These are phyloP conservation scores for Candida morakotiae DNA, from an alignment of 805 yeast genomes.

Conservation along the genomic window DNA sequence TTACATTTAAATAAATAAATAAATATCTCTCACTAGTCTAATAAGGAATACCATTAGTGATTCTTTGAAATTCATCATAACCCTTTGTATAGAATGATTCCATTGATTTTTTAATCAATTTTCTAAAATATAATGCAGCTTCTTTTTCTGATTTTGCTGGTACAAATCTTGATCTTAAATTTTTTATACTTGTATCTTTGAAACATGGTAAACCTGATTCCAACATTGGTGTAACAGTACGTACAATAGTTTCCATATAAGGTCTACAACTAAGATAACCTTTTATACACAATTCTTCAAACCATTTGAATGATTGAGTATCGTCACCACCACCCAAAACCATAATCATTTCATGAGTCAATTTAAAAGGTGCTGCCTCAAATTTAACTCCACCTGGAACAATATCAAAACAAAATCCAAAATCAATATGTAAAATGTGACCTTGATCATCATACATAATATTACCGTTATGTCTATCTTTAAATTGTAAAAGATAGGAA, in stretches of 20 bases:
- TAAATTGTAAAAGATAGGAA: slow-evolving; percentile 85
- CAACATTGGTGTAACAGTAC: slow-evolving; percentile 87
- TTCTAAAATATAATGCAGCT: slow-evolving; percentile 74
- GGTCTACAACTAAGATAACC: slow-evolving; percentile 88
- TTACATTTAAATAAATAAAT: too few relatives aligned
- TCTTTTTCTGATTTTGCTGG: slow-evolving; percentile 78
- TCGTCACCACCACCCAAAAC: slow-evolving; percentile 89
- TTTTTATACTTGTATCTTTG: slow-evolving; percentile 81
- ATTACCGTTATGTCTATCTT: slow-evolving; percentile 98
- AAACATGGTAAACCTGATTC: slow-evolving; percentile 96
- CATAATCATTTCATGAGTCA: slow-evolving; percentile 92
- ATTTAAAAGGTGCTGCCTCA: slow-evolving; percentile 96
- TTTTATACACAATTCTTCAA: slow-evolving; percentile 91
- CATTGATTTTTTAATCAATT: slow-evolving; percentile 71
- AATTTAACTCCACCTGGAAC: slow-evolving; percentile 98
- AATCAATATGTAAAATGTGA: slow-evolving; percentile 92
- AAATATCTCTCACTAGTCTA: too few relatives aligned
- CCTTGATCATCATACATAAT: slow-evolving; percentile 95
- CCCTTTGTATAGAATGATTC: slow-evolving; percentile 91
- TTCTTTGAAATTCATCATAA: slow-evolving; percentile 93
- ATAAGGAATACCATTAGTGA: slow-evolving; percentile 97
- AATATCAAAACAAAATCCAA: slow-evolving; percentile 97
- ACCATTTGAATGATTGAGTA: slow-evolving; percentile 88
- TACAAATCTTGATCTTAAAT: slow-evolving; percentile 73
- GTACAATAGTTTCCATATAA: slow-evolving; percentile 77